Percentiles rank a stretch among this genome's conserved stretches.
Conservation (phyloP, 768 basidiomycete genomes). For the Tephrocybe sp. region DNA sequence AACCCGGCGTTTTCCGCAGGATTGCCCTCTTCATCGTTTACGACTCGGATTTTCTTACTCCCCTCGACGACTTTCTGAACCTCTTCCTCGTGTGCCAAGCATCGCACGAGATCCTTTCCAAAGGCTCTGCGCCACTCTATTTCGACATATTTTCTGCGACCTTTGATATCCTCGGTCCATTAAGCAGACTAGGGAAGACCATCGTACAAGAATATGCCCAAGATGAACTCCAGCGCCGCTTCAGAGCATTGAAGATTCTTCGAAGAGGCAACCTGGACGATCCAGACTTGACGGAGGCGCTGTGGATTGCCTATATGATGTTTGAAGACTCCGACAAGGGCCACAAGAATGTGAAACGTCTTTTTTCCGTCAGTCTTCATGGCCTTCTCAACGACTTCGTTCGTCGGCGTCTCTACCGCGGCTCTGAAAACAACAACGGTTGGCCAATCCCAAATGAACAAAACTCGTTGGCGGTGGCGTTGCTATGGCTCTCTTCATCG, state of each 20-base stretch:
- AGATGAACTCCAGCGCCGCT: slow-evolving; percentile 46
- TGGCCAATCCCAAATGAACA: slow-evolving; percentile 50
- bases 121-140: slow-evolving; percentile 30
- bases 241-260: slow-evolving; percentile 44
- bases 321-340: slow-evolving; percentile 51
- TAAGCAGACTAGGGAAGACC: slow-evolving; percentile 33
- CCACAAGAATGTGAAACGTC: slow-evolving; percentile 46
- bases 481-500: slow-evolving; percentile 49
- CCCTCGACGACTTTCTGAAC: slow-evolving; percentile 30
- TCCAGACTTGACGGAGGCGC: slow-evolving; percentile 38
- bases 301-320: slow-evolving; percentile 59
- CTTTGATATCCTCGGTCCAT: slow-evolving; percentile 48
- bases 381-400: slow-evolving; percentile 40
- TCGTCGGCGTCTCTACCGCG: slow-evolving; percentile 37
- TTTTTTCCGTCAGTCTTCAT: slow-evolving; percentile 43
- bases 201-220: slow-evolving; percentile 32
- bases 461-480: slow-evolving; percentile 45
- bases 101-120: slow-evolving; percentile 25
- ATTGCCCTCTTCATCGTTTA: slow-evolving; percentile 31
- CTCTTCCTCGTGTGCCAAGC: slow-evolving; percentile 34
- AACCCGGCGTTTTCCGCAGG: slow-evolving; percentile 34
- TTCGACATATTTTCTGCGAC: slow-evolving; percentile 41
- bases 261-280: slow-evolving; percentile 34
- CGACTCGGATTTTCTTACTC: slow-evolving; percentile 26
- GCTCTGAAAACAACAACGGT: slow-evolving; percentile 35